These are phyloP conservation scores for Onygenales sp. DNA, from an alignment of 2,329 filamentous ascomycete genomes.

Conservation along the genomic window DNA sequence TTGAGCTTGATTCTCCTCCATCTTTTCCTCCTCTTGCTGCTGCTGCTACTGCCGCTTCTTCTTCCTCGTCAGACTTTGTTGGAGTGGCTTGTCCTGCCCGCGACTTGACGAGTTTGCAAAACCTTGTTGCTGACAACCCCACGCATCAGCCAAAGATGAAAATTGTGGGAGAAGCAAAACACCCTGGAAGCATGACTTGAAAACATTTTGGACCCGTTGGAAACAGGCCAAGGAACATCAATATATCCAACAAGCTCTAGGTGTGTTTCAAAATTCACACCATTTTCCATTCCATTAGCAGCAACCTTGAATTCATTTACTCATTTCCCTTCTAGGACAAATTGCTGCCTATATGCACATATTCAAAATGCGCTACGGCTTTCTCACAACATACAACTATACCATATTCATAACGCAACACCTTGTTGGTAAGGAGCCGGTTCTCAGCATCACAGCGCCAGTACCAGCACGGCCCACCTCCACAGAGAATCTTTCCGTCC, in stretches of 20 bases:
- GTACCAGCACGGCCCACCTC: not conserved
- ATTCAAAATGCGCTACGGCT: slow-evolving; percentile 7
- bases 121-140: not conserved
- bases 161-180: slow-evolving; percentile 9
- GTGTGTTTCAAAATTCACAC: not conserved
- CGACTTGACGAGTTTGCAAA: not conserved
- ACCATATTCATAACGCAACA: slow-evolving; percentile 8
- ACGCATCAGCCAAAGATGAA: not conserved
- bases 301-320: too few relatives aligned
- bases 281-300: not conserved
- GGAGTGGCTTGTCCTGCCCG: not conserved
- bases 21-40: not conserved
- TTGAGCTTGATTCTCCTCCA: not conserved
- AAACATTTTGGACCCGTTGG: not conserved
- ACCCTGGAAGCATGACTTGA: slow-evolving; percentile 7
- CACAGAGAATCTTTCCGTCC: slow-evolving; percentile 1
- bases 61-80: not conserved
- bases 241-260: not conserved
- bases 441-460: not conserved
- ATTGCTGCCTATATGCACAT: slow-evolving; percentile 8
- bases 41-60: not conserved
- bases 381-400: slow-evolving; percentile 8
- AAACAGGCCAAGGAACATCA: not conserved
- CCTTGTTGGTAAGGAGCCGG: not conserved
- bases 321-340: slow-evolving; percentile 5